Evolutionary conservation across 2,329 filamentous ascomycete species (phyloP), one percentile per base, ranked within the genome.

Genomic region (Acrocalymma vagum): DNA sequence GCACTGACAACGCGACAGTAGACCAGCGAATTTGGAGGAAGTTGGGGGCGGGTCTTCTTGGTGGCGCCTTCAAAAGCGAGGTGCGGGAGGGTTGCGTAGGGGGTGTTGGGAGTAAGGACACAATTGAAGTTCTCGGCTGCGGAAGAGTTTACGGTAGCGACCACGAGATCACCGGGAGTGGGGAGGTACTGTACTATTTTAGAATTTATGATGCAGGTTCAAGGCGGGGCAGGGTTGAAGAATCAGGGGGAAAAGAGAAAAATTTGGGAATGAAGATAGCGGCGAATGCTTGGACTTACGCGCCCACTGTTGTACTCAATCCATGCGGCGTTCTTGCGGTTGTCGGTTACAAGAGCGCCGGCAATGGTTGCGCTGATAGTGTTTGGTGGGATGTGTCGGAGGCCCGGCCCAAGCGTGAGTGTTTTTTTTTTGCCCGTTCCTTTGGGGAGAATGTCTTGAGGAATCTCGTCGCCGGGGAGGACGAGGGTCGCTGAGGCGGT

Each of bases 21-120:
- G 23, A 97, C 90, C 18, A 96, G 75, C 36, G 90, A 84, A 24
- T 90, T 90, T 10, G 83, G 63, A 18, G 79, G 76, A 28, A 97
- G 81, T 51, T 89, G 80, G 0, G 94, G 94, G 1, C 92, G 81
- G 3, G 90, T 96, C 74, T 97, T 97, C 71, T 92, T 94, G 29
- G 87, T 90, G 13, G 91, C 94, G 50, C 85, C 85, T 71, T 97
- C 93, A 68, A 99, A 99, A n/a, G 91, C 84, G 14, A 97, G 80
- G 54, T 95, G 88, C 0, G 89, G 90, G 1, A 97, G 83, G 13
- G 88, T 76, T 1, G 88, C 90, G 45, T 73, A 71, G 1, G 79
- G 72, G 5, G 79, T 81, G 60, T 84, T 75, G 7, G 80, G 79
- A 18, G 89, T 87, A 37, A 97, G 78, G 55, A 80, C 78, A 68